Percentiles rank a stretch among this genome's conserved stretches.
phyloP scores from a whole-genome alignment of 805 yeast genomes.

The Nakazawaea holstii region DNA sequence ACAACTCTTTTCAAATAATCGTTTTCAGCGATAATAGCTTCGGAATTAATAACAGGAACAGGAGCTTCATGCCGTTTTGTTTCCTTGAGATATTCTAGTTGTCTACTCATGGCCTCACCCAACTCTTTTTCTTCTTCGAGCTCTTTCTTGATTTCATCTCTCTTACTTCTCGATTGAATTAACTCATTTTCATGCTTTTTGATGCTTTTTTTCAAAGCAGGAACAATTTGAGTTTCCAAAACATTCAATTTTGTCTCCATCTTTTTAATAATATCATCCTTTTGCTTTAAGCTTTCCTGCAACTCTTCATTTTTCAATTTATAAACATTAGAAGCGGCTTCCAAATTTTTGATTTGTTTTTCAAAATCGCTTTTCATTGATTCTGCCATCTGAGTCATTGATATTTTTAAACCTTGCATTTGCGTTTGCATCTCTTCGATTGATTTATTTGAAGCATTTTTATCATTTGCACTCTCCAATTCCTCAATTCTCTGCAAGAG shows the following conservation, averaged over 20 bases:
- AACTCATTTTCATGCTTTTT: constrained; percentile 15
- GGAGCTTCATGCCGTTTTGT: background rate
- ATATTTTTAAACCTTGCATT: constrained; percentile 24
- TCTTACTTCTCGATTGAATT: constrained; percentile 15
- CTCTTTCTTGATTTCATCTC: constrained; percentile 18
- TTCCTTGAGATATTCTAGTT: constrained; percentile 28
- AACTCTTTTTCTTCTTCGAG: constrained; percentile 43
- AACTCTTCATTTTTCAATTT: constrained; percentile 20
- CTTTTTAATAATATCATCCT: constrained; percentile 17
- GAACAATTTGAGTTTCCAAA: constrained; percentile 5
- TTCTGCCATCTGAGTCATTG: constrained; percentile 6
- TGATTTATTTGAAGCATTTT: constrained; percentile 12
- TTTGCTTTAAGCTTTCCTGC: constrained; percentile 9
- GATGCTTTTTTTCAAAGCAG: constrained; percentile 14
- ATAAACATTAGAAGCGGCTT: background rate
- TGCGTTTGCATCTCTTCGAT: constrained; percentile 16
- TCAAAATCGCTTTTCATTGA: background rate
- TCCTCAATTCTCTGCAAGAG: constrained; percentile 4
- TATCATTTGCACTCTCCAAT: constrained; percentile 16
- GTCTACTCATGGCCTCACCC: constrained; percentile 33
- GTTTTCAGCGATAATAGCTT: constrained; percentile 19
- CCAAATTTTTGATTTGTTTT: background rate
- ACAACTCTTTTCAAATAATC: constrained; percentile 32
- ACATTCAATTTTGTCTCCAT: constrained; percentile 5
- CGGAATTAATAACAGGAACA: background rate